Evolutionary conservation across 306 rosid genomes (phyloP), one percentile per base, ranked within the genome.

Genomic region (Fagus crenata): DNA sequence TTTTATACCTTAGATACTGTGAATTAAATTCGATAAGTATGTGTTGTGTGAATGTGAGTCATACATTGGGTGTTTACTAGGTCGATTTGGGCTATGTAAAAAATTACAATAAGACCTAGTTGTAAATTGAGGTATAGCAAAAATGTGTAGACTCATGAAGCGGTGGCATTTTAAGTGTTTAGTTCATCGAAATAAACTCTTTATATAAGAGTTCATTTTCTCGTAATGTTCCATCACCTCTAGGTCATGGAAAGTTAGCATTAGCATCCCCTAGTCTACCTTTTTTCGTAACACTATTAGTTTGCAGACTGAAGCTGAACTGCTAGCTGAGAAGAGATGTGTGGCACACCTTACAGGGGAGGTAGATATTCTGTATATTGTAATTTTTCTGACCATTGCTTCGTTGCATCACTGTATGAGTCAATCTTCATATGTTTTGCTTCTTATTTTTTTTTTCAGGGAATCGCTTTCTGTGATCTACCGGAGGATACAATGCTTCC

Each of bases 401-500:
- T 61, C 12, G 37, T 72, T 49, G 4, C 49, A 56, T 65, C 22
- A 75, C 9, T 2, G 31, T 43, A 6, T 46, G 41, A 55, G 40
- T 35, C 17, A 17, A 32, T 18, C 56, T 43, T 69, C 60, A 51
- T 5, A 56, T 55, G 43, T 35, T 42, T 4, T 78, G 1, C 4
- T 22, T 22, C 43, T 46, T 1, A 4, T 6, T 49, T 11, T 1
- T 79, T 22, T 73, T 0, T 9, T 80, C 84, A 94, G 97, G 99
- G 99, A 63, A 69, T 92, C 71, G 97, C 93, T 72, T 86, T 88
- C 51, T 95, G 99, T 86, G 99, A 92, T 85, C 86, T 95, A 72
- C 97, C 97, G 8, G 97, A 87, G 78, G 97, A 95, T 85, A 95
- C 99, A 32, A 92, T 92, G 99, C 97, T 92, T 76, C 99, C 99